Percentiles rank a stretch among this genome's conserved stretches.
phyloP scores from a whole-genome alignment of 139 green algal genomes.

The Zygnema circumcarinatum region DNA sequence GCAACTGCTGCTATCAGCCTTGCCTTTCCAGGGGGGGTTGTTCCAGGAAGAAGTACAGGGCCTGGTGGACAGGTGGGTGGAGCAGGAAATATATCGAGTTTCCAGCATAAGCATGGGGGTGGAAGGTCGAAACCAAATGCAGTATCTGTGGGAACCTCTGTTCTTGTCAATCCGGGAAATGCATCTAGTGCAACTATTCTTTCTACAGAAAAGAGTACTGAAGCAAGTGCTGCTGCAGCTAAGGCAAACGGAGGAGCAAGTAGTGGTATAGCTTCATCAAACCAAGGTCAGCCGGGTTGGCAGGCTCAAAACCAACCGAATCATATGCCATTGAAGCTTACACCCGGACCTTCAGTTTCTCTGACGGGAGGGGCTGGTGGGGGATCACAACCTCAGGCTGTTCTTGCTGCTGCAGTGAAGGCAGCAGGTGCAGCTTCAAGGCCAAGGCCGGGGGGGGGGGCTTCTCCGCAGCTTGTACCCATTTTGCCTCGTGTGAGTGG shows the following conservation, averaged over 20 bases:
- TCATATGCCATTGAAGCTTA: background rate
- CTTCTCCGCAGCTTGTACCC: background rate
- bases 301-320: background rate
- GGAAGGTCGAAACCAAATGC: background rate
- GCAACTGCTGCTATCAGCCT: background rate
- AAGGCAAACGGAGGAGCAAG: background rate
- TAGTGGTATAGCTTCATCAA: background rate
- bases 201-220: background rate
- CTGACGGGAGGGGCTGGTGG: background rate
- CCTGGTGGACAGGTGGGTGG: too few relatives aligned
- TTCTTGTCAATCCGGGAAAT: too few relatives aligned
- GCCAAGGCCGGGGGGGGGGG: background rate
- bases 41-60: too few relatives aligned
- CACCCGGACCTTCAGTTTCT: background rate
- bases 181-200: too few relatives aligned
- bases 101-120: background rate
- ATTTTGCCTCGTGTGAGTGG: background rate
- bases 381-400: background rate
- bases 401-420: background rate
- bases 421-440: background rate
- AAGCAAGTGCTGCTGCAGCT: background rate
- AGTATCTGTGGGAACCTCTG: background rate
- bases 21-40: background rate
- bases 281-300: background rate
- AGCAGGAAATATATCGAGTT: too few relatives aligned